Percentiles rank a stretch among this genome's conserved stretches.
phyloP scores from a whole-genome alignment of 108 stramenopile genomes.

The Cylindrotheca fusiformis region DNA sequence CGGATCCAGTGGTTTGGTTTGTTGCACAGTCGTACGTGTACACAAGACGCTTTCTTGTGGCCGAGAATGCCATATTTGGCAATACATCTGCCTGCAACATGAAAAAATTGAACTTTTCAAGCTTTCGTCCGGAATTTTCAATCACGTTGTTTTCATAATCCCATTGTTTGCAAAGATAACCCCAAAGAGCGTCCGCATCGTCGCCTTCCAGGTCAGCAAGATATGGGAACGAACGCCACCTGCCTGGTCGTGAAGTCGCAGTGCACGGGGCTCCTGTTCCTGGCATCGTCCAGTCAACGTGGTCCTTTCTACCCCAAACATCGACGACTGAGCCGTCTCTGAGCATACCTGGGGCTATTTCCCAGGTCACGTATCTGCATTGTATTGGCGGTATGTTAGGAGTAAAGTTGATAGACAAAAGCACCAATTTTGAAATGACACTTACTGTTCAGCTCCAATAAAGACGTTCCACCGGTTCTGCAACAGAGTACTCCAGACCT shows the following conservation, averaged over 20 bases:
- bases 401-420: too few species aligned
- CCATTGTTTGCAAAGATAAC: constrained; percentile 83
- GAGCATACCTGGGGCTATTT: constrained; percentile 78
- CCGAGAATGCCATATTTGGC: constrained; percentile 83
- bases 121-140: constrained; percentile 41
- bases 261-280: constrained; percentile 83
- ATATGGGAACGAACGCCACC: constrained; percentile 86
- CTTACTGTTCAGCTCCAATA: constrained; percentile 82
- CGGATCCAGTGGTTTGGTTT: background rate
- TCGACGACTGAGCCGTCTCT: constrained; percentile 81
- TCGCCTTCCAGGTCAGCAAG: constrained; percentile 74
- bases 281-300: constrained; percentile 75
- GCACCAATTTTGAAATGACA: too few species aligned
- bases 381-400: too few species aligned
- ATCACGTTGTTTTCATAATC: constrained; percentile 54
- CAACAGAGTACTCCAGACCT: constrained; percentile 72
- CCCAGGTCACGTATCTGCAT: constrained; percentile 78
- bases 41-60: constrained; percentile 77
- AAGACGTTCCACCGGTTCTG: constrained; percentile 91
- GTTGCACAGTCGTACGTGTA: constrained; percentile 64
- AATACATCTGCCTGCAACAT: constrained; percentile 86
- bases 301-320: constrained; percentile 65
- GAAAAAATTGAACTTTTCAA: constrained; percentile 77
- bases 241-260: constrained; percentile 71
- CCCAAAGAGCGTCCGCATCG: constrained; percentile 74